Conservation (phyloP, 139 green algal genomes). For the Gonium pectorale region DNA sequence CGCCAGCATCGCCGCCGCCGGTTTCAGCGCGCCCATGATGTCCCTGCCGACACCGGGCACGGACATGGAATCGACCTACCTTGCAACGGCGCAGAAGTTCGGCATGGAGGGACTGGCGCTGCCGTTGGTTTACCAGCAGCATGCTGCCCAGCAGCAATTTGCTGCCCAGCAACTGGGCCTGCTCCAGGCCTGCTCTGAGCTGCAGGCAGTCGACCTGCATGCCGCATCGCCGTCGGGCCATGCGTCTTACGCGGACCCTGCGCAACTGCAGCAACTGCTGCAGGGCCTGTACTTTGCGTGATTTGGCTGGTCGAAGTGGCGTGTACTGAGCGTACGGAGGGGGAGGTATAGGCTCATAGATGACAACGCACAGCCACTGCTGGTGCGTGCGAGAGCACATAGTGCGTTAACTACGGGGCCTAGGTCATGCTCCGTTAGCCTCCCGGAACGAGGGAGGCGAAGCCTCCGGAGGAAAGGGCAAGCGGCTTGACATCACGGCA, state of each 20-base stretch:
- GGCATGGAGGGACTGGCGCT: slow-evolving; percentile 26
- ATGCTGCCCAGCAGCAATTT: slow-evolving; percentile 31
- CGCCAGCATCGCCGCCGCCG: slow-evolving; percentile 32
- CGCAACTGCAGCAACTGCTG: slow-evolving; percentile 32
- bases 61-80: slow-evolving; percentile 14
- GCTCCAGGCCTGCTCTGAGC: slow-evolving; percentile 4
- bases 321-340: too few relatives aligned
- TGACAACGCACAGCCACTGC: too few relatives aligned
- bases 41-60: background rate
- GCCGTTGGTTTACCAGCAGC: slow-evolving; percentile 25
- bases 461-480: background rate
- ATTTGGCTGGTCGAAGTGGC: too few relatives aligned
- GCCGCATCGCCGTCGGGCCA: background rate
- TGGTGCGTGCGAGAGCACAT: too few relatives aligned
- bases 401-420: too few relatives aligned
- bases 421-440: too few relatives aligned
- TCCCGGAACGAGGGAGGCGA: background rate
- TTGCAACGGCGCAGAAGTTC: slow-evolving; percentile 19
- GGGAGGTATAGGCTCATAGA: too few relatives aligned
- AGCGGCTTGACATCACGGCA: too few relatives aligned
- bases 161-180: slow-evolving; percentile 26
- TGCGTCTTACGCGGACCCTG: slow-evolving; percentile 8
- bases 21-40: background rate
- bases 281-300: slow-evolving; percentile 38
- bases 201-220: slow-evolving; percentile 3